These are phyloP conservation scores for Myxozyma geophila DNA, from an alignment of 805 yeast genomes.

Conservation along the genomic window DNA sequence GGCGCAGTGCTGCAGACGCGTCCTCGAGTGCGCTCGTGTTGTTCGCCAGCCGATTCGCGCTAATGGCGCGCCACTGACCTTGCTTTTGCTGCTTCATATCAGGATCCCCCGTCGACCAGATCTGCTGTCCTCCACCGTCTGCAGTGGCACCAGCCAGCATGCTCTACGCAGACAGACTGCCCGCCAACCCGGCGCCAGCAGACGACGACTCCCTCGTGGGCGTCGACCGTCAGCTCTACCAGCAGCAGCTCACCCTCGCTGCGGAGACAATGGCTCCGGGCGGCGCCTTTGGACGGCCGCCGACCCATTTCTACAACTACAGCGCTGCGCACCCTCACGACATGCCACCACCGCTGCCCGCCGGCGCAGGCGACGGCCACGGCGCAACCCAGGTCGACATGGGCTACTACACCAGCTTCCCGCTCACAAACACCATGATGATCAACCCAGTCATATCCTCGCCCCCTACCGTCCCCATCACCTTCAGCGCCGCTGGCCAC, in stretches of 20 bases:
- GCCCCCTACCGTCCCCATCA: background rate
- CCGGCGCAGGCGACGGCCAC: no score
- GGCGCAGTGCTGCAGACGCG: no score
- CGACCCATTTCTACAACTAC: background rate
- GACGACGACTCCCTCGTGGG: background rate
- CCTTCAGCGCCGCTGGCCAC: background rate
- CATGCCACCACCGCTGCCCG: background rate
- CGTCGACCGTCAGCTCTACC: background rate
- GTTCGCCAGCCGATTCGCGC: no score
- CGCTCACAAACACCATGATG: background rate
- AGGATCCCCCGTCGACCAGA: no score
- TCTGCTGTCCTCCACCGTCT: no score
- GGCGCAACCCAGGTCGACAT: no score
- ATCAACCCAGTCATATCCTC: background rate
- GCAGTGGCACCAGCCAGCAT: no score
- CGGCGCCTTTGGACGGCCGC: background rate
- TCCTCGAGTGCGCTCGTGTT: no score
- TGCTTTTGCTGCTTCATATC: no score
- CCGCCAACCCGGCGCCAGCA: background rate
- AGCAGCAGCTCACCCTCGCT: background rate
- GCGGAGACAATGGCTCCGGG: slow-evolving; percentile 1
- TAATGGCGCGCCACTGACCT: no score
- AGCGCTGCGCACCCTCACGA: background rate
- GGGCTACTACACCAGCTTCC: background rate
- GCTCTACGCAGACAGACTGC: no score